phyloP scores from a whole-genome alignment of 352 stramenopile genomes.

The Achlya hypogyna region DNA sequence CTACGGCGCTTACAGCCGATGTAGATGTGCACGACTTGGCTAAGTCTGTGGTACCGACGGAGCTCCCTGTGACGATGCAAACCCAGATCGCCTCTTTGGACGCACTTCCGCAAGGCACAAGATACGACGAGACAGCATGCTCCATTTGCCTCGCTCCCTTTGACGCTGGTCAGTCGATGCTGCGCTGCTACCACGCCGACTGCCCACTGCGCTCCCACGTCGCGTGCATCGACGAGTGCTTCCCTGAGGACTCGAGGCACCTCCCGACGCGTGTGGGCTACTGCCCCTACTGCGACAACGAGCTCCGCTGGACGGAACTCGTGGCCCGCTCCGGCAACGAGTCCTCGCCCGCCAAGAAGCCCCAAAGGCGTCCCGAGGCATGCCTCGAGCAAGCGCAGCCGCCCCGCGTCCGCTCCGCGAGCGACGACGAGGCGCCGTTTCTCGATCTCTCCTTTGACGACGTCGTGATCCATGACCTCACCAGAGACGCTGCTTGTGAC shows the following conservation, averaged over 20 bases:
- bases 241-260: conserved; percentile 20
- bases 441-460: too few relatives aligned
- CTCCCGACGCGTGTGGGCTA: conserved; percentile 17
- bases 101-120: neutral
- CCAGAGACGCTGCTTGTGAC: too few relatives aligned
- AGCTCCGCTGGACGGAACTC: conserved; percentile 38
- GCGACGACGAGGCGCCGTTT: too few relatives aligned
- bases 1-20: neutral
- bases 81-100: neutral
- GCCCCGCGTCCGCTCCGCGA: too few relatives aligned
- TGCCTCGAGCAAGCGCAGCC: too few relatives aligned
- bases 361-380: too few relatives aligned
- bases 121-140: conserved; percentile 18
- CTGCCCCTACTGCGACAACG: conserved; percentile 36
- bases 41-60: neutral
- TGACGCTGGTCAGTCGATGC: neutral
- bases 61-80: neutral
- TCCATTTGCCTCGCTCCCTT: conserved; percentile 41
- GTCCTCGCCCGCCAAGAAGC: neutral
- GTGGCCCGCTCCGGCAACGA: conserved; percentile 18
- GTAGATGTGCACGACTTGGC: neutral
- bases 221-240: conserved; percentile 45
- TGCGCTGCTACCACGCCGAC: conserved; percentile 34
- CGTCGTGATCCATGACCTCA: too few relatives aligned
- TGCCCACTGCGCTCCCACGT: conserved; percentile 41